Base-by-base conservation (phyloP, 106 monocot genomes). In the Dendrobium huoshanense region DNA sequence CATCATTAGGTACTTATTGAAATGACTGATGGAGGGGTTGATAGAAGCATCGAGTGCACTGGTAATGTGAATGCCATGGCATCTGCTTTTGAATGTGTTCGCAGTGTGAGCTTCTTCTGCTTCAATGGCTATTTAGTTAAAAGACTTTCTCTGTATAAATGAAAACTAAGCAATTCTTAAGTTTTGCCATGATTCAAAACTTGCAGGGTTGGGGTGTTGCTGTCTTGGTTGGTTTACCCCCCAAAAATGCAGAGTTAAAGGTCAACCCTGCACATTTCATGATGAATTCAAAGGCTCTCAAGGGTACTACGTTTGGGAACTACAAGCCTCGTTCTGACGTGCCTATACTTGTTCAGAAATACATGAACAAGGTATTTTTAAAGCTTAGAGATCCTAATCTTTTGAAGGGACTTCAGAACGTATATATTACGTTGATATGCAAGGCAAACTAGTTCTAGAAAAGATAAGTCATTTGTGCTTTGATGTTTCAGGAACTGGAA, bases 321-420 rank as follows among this genome's bases (percentile, higher is more conserved):
- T 89, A 82, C 83, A 89, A 89, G 31, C 89, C 89, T 17, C 89
- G 85, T 20, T 79, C 86, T 4, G 89, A 81, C 29, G 31, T 86
- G 1, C 86, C 89, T 22, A 24, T 25, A 0, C 81, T 89, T 2
- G 89, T 86, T 13, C 86, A 89, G 59, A 83, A 80, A 83, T 89
- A 84, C 81, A 82, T 82, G 85, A 85, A 85, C 17, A 88, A 88
- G 85, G 88, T 88, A 82, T 48, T 4, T 77, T 49, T 76, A 33
- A 33, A 72, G 29, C 43, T 76, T 25, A 24, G 24, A 13, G 51
- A 51, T 51, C 15, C 2, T 51, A 51, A 51, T 51, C 11, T 51
- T 51, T 11, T 1, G 45, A 1, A 45, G 8, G 9, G 5, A 45
- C 45, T 9, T 45, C 45, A 7, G 45, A 45, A 45, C n/a, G 17